These are phyloP conservation scores for Prunus padus DNA, from an alignment of 306 rosid species.

Conservation along the genomic window DNA sequence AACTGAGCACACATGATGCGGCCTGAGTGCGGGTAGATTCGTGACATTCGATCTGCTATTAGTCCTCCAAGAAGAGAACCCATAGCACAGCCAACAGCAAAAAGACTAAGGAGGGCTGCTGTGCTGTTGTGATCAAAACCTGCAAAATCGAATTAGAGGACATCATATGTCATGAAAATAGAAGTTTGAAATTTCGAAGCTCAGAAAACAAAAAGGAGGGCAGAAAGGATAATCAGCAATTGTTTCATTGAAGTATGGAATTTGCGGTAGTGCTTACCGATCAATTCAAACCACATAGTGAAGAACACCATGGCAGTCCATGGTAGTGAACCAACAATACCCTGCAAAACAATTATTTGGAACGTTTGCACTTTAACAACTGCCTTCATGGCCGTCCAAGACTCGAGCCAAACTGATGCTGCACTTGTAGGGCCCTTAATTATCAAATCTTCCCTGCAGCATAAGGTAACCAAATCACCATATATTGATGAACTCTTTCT, in stretches of 20 bases:
- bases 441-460: slow-evolving; percentile 48
- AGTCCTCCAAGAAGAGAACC: slow-evolving; percentile 83
- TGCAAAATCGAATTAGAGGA: slow-evolving; percentile 27
- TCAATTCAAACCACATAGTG: slow-evolving; percentile 98
- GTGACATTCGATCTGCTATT: slow-evolving; percentile 68
- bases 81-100: slow-evolving; percentile 81
- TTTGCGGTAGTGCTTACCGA: slow-evolving; percentile 52
- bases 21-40: slow-evolving; percentile 71
- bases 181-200: background rate
- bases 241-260: background rate
- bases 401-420: slow-evolving; percentile 64
- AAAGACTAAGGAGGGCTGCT: slow-evolving; percentile 75
- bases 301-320: slow-evolving; percentile 99
- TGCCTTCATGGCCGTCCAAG: slow-evolving; percentile 77
- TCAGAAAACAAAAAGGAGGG: background rate
- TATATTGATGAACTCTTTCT: background rate
- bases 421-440: slow-evolving; percentile 45
- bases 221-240: background rate
- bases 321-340: slow-evolving; percentile 88
- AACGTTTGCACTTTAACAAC: slow-evolving; percentile 80
- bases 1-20: slow-evolving; percentile 93
- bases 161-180: slow-evolving; percentile 18
- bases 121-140: slow-evolving; percentile 86
- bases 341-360: slow-evolving; percentile 89
- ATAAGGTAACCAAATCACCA: slow-evolving; percentile 18